Evolutionary conservation across 2,329 filamentous ascomycete species (phyloP).

Genomic region (Waltergamsia citrina): DNA sequence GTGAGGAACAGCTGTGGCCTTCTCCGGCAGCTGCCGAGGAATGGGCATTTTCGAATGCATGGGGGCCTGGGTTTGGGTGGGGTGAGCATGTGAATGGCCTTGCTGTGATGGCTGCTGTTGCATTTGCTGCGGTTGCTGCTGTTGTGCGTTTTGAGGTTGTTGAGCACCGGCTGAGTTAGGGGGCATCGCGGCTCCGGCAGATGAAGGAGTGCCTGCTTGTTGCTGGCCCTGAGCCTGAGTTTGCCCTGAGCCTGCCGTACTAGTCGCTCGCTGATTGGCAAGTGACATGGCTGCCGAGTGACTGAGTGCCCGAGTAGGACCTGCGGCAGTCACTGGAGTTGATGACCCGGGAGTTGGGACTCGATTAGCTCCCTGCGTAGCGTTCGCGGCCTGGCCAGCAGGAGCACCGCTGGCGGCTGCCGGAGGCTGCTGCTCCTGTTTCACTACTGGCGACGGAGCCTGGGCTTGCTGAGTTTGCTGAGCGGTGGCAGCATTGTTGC

Average conservation of each 20-base stretch:
- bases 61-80: constrained; percentile 29
- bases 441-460: not conserved
- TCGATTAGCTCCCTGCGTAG: not conserved
- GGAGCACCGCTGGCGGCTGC: not conserved
- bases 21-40: constrained; percentile 64
- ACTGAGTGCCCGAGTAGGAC: constrained; percentile 6
- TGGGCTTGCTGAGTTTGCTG: constrained; percentile 2
- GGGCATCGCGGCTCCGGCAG: not conserved
- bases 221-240: constrained; percentile 9
- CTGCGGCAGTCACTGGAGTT: constrained; percentile 3
- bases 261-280: constrained; percentile 12
- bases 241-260: constrained; percentile 7
- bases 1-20: constrained; percentile 58
- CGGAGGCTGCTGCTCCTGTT: not conserved
- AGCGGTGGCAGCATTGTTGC: not conserved
- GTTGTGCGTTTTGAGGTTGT: constrained; percentile 5
- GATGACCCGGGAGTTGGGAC: constrained; percentile 2
- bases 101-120: constrained; percentile 20
- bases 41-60: constrained; percentile 65
- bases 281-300: constrained; percentile 7
- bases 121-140: constrained; percentile 12
- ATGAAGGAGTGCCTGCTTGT: constrained; percentile 7
- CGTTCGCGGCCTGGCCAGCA: not conserved
- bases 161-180: constrained; percentile 5
- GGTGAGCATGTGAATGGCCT: constrained; percentile 38